A percentile compares a stretch with the other conserved stretches of the same genome.
Conservation (phyloP, 331 rosid genomes). For the Cucumis variabilis region DNA sequence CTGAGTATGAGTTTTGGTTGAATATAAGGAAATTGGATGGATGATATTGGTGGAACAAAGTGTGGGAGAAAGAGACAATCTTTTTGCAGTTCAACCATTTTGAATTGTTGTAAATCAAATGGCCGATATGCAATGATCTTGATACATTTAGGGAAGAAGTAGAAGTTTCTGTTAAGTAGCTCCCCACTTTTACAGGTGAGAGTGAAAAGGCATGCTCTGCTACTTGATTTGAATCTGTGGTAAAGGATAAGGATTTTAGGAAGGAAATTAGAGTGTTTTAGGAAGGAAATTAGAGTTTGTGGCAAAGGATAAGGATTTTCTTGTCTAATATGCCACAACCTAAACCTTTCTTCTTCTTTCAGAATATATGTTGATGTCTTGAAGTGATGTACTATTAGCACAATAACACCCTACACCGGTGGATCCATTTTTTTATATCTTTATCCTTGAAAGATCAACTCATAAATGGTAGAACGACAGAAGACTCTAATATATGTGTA, state of each 20-base stretch:
- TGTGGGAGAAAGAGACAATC: neutral
- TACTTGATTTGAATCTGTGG: neutral
- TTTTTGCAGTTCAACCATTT: neutral
- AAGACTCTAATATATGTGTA: neutral
- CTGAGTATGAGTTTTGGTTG: neutral
- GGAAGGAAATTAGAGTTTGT: neutral
- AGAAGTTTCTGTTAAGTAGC: neutral
- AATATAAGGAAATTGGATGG: neutral
- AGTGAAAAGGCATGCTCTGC: neutral
- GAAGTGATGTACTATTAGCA: neutral
- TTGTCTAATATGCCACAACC: neutral
- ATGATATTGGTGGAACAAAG: neutral
- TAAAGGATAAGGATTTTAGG: too few relatives aligned
- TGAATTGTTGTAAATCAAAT: neutral
- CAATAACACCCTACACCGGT: neutral
- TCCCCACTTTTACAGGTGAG: neutral
- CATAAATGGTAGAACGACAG: neutral
- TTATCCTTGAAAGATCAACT: neutral
- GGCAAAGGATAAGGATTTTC: neutral
- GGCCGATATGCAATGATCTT: slow-evolving; percentile 6
- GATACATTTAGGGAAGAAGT: neutral
- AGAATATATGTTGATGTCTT: neutral
- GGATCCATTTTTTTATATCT: neutral
- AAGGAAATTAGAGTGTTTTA: neutral
- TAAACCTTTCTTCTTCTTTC: neutral